A percentile compares a stretch with the other conserved stretches of the same genome.
These are phyloP conservation scores for Soucietia sequanensis DNA, from an alignment of 805 yeast genomes.

Conservation along the genomic window DNA sequence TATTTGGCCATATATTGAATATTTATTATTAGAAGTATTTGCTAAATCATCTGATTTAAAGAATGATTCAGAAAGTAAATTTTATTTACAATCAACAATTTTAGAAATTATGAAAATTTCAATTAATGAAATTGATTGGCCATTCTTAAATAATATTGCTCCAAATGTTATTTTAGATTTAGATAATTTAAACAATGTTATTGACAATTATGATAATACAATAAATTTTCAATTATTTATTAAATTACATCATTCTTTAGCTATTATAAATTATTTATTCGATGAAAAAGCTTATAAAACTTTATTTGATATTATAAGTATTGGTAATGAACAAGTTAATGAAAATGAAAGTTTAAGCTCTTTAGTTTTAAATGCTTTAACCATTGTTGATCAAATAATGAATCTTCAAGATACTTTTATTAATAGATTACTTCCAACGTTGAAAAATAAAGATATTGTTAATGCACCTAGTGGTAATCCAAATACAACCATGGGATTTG, in stretches of 20 bases:
- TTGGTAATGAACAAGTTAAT: slow-evolving; percentile 58
- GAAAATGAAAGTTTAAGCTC: slow-evolving; percentile 30
- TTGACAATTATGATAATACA: slow-evolving; percentile 17
- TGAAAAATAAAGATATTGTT: slow-evolving; percentile 35
- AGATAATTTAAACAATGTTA: slow-evolving; percentile 15
- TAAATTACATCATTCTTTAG: slow-evolving; percentile 68
- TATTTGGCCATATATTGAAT: slow-evolving; percentile 78
- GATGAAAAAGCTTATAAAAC: slow-evolving; percentile 54
- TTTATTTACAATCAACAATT: slow-evolving; percentile 52
- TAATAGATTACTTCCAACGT: slow-evolving; percentile 52
- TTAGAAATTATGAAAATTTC: slow-evolving; percentile 49
- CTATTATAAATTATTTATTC: slow-evolving; percentile 60
- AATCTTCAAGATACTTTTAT: slow-evolving; percentile 58
- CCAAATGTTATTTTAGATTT: slow-evolving; percentile 40
- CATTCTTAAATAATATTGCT: slow-evolving; percentile 49
- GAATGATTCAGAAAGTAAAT: slow-evolving; percentile 22
- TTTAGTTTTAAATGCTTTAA: slow-evolving; percentile 29
- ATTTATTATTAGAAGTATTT: slow-evolving; percentile 64
- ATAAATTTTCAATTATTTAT: slow-evolving; percentile 34
- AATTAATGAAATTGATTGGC: slow-evolving; percentile 37
- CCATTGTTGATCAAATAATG: slow-evolving; percentile 45
- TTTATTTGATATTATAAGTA: slow-evolving; percentile 54
- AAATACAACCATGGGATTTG: slow-evolving; percentile 17
- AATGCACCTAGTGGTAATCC: slow-evolving; percentile 3
- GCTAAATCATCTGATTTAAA: slow-evolving; percentile 45